Evolutionary conservation across 192 early-diverging fungal species (phyloP), one percentile per base, ranked within the genome.

Genomic region (Spizellomyces punctatus): DNA sequence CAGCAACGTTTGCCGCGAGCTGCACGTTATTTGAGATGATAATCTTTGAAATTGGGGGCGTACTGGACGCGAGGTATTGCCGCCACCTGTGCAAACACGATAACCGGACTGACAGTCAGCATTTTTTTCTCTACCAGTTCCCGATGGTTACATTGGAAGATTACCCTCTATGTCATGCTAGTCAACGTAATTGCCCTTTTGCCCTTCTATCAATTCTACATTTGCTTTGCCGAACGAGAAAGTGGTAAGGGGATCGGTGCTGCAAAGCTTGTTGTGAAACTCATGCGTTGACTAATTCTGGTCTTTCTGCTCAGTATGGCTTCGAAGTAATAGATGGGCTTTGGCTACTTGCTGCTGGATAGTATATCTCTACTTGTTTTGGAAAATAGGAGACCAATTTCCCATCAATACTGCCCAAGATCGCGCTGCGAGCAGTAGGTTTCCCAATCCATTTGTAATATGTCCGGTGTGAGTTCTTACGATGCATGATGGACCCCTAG

Each of bases 11-110:
- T 46, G 87, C 89, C n/a, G 86, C 85, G 70, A 86, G 88, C 44
- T 88, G 92, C 73, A 85, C 85, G 42, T 83, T 96, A 66, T 92
- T 96, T 72, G 86, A 92, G 67, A 85, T 96, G 62, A 81, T 96
- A 14, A 86, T 96, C 49, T 88, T 93, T 76, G 93, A 93, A 71
- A 93, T 96, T 63, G 79, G 82, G 52, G 87, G 87, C 7, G 64
- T 94, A 9, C 50, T 77, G 56, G 70, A 71, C 49, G 58, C 50
- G 59, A 67, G 76, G 68, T 71, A 62, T 19, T 17, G 27, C 27
- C 3, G 22, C 59, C 52, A 54, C 52, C 17, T 54, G 14, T 16
- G 1, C 52, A n/a, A 19, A 3, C 16, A 19, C 17, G 14, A 19
- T 16, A 54, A 54, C 52, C 52, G 52, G 52, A n/a, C 16, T 16